Conservation (phyloP, 805 yeast species). For the Ogataea pini region DNA sequence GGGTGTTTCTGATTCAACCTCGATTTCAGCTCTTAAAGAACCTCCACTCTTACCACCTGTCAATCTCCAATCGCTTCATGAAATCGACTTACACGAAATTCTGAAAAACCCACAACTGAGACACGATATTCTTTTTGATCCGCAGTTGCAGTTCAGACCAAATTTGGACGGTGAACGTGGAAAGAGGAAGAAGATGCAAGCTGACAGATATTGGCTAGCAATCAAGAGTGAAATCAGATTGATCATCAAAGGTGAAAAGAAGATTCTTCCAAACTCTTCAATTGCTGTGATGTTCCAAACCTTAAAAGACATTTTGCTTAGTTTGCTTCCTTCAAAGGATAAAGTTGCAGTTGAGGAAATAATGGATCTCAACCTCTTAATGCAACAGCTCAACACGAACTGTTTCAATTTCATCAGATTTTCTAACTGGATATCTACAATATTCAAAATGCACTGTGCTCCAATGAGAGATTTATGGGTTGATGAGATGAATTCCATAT, state of each 20-base stretch:
- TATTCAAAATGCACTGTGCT: conserved; percentile 88
- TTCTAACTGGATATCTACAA: conserved; percentile 70
- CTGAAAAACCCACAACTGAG: conserved; percentile 88
- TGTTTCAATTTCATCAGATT: conserved; percentile 73
- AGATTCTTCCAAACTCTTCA: conserved; percentile 25
- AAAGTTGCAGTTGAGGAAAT: conserved; percentile 64
- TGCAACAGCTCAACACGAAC: conserved; percentile 72
- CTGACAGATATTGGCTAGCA: conserved; percentile 83
- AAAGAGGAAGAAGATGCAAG: conserved; percentile 66
- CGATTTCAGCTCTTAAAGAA: conserved; percentile 10
- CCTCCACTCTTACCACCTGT: conserved; percentile 65
- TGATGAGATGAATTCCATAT: conserved; percentile 69
- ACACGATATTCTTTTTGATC: conserved; percentile 91
- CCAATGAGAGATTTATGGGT: conserved; percentile 95
- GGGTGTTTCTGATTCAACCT: conserved; percentile 1
- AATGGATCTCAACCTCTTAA: conserved; percentile 71
- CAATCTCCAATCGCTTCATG: conserved; percentile 75
- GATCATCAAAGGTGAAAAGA: conserved; percentile 20
- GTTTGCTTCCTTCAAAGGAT: conserved; percentile 78
- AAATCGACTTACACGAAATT: conserved; percentile 85
- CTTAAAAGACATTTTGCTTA: conserved; percentile 71
- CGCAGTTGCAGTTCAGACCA: conserved; percentile 88
- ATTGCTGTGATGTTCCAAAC: conserved; percentile 75
- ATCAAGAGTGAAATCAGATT: conserved; percentile 66
- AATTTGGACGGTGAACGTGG: conserved; percentile 91